Conservation (phyloP, 352 stramenopile genomes). For the Pythium periplocum region DNA sequence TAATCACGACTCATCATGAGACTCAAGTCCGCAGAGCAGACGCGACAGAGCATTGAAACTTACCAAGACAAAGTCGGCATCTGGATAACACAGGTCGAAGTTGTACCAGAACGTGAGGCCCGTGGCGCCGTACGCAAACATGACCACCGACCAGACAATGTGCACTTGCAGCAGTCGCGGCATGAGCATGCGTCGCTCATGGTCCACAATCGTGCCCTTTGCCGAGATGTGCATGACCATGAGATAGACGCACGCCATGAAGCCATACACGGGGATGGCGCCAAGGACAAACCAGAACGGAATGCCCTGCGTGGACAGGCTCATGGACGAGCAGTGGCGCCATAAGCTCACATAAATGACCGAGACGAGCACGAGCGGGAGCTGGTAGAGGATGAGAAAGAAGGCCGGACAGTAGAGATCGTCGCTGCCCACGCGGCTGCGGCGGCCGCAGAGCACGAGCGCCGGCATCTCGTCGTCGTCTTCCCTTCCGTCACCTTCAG, state of each 20-base stretch:
- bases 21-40: slow-evolving; percentile 1
- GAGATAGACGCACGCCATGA: slow-evolving; percentile 83
- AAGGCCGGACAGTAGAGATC: slow-evolving; percentile 82
- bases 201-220: slow-evolving; percentile 81
- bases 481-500: too few relatives aligned
- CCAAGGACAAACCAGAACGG: slow-evolving; percentile 79
- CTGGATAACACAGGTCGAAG: slow-evolving; percentile 57
- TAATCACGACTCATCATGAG: not conserved
- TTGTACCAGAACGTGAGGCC: slow-evolving; percentile 71
- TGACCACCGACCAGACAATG: slow-evolving; percentile 64
- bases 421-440: slow-evolving; percentile 80
- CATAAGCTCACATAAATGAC: slow-evolving; percentile 61
- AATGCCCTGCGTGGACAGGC: slow-evolving; percentile 38
- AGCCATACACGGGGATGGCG: slow-evolving; percentile 58
- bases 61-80: slow-evolving; percentile 77
- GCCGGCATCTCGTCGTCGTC: slow-evolving; percentile 44
- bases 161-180: slow-evolving; percentile 74
- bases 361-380: slow-evolving; percentile 58
- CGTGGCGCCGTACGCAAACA: slow-evolving; percentile 48
- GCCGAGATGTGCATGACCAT: slow-evolving; percentile 82
- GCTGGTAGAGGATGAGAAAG: slow-evolving; percentile 70
- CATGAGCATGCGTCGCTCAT: slow-evolving; percentile 86
- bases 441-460: slow-evolving; percentile 78
- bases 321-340: slow-evolving; percentile 59
- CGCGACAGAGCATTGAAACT: slow-evolving; percentile 6